Percentiles rank a stretch among this genome's conserved stretches.
These are phyloP conservation scores for Dalbergia cochinchinensis DNA, from an alignment of 306 rosid genomes.

Conservation along the genomic window DNA sequence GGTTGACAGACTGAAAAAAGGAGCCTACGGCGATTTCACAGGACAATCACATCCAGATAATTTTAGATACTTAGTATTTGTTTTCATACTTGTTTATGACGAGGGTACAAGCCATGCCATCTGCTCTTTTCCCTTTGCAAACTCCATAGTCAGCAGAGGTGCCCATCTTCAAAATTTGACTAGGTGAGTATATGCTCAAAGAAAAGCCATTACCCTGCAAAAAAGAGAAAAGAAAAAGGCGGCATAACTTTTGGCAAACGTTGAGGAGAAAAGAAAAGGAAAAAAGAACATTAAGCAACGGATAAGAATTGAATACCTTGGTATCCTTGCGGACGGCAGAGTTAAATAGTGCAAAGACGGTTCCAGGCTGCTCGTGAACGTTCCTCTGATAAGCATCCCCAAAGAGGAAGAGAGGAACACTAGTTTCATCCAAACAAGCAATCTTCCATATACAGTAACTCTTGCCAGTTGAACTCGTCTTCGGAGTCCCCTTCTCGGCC, in stretches of 20 bases:
- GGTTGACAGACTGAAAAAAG: slow-evolving; percentile 5
- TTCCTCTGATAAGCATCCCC: slow-evolving; percentile 86
- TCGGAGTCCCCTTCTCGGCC: slow-evolving; percentile 78
- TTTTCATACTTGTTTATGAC: slow-evolving; percentile 74
- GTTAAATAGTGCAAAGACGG: slow-evolving; percentile 78
- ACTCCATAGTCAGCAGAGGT: slow-evolving; percentile 88
- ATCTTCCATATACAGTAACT: slow-evolving; percentile 77
- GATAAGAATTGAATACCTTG: slow-evolving; percentile 53
- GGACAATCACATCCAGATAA: slow-evolving; percentile 12
- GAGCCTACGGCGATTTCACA: not conserved
- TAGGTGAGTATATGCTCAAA: slow-evolving; percentile 70
- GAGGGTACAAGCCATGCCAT: slow-evolving; percentile 79
- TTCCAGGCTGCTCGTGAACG: slow-evolving; percentile 66
- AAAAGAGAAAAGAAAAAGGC: not conserved
- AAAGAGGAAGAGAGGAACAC: slow-evolving; percentile 79
- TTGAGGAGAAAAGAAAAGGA: not conserved
- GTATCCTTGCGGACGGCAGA: slow-evolving; percentile 80
- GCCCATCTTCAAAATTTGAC: slow-evolving; percentile 83
- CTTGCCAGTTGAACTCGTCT: slow-evolving; percentile 77
- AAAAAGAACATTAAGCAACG: not conserved
- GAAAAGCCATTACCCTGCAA: slow-evolving; percentile 89
- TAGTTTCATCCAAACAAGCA: slow-evolving; percentile 77
- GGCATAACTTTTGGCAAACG: slow-evolving; percentile 10
- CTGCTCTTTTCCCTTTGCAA: slow-evolving; percentile 82
- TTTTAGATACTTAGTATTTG: not conserved